A percentile compares a stretch with the other conserved stretches of the same genome.
Evolutionary conservation across 441 rosid species (phyloP).

Genomic region (Geranium incanum): DNA sequence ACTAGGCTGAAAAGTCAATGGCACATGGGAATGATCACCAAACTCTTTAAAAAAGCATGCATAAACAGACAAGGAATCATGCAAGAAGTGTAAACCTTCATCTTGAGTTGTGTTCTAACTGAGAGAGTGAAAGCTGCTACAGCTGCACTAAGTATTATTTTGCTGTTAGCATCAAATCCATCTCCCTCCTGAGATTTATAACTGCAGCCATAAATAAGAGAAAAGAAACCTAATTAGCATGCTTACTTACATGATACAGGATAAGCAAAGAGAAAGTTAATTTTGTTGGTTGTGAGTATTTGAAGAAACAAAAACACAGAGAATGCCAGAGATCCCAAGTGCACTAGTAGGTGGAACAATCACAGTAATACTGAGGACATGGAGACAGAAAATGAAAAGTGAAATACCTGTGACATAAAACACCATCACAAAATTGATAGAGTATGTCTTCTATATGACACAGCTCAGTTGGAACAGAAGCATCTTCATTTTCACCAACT

Average conservation of each 20-base stretch:
- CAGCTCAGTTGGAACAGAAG: slow-evolving; percentile 36
- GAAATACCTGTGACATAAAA: slow-evolving; percentile 42
- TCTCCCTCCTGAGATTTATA: slow-evolving; percentile 37
- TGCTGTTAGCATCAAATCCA: slow-evolving; percentile 40
- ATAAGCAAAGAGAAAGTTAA: not conserved
- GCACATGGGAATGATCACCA: not conserved
- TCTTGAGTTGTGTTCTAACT: slow-evolving; percentile 40
- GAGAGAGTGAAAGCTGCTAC: slow-evolving; percentile 80
- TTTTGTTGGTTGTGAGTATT: slow-evolving; percentile 4
- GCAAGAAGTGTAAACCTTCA: slow-evolving; percentile 43
- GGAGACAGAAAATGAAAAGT: slow-evolving; percentile 10
- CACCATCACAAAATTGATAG: slow-evolving; percentile 46
- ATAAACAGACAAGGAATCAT: slow-evolving; percentile 4
- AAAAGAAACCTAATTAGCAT: slow-evolving; percentile 7
- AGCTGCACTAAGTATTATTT: slow-evolving; percentile 40
- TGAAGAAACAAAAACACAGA: not conserved
- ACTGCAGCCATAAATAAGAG: slow-evolving; percentile 34
- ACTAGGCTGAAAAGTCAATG: not conserved
- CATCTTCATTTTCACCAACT: slow-evolving; percentile 37
- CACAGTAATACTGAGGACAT: slow-evolving; percentile 16
- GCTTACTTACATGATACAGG: slow-evolving; percentile 1
- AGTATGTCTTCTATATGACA: slow-evolving; percentile 48
- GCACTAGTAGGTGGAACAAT: slow-evolving; percentile 10
- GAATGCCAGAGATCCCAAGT: slow-evolving; percentile 14
- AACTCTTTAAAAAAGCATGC: slow-evolving; percentile 19